These are phyloP conservation scores for Salix koriyanagi DNA, from an alignment of 345 rosid species.

Conservation along the genomic window DNA sequence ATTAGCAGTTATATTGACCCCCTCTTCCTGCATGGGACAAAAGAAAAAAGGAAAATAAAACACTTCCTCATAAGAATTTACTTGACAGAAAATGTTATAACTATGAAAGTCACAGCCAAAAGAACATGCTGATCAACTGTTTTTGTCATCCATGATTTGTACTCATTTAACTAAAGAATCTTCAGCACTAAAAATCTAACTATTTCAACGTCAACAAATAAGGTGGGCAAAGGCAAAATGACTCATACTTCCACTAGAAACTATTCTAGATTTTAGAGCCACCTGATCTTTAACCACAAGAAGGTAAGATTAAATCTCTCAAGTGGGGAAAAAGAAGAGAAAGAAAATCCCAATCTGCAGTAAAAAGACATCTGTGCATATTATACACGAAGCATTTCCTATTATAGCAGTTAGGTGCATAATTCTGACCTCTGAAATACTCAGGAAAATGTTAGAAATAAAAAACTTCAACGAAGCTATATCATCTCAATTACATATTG, in stretches of 20 bases:
- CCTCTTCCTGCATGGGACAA: conserved; percentile 49
- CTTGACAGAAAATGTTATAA: neutral
- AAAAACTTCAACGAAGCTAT: neutral
- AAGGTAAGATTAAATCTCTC: neutral
- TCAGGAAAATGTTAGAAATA: neutral
- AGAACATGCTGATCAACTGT: neutral
- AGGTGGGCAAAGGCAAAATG: neutral
- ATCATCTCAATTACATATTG: neutral
- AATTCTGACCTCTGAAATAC: neutral
- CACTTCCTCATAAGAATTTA: neutral
- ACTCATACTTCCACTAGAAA: neutral
- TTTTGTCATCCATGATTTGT: neutral
- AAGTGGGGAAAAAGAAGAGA: no score
- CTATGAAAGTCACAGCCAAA: neutral
- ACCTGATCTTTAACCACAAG: neutral
- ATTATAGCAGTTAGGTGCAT: neutral
- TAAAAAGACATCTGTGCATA: neutral
- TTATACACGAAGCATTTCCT: neutral
- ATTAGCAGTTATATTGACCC: conserved; percentile 50
- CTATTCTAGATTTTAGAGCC: neutral
- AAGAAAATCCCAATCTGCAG: neutral
- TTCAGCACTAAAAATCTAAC: neutral
- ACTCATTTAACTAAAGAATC: neutral
- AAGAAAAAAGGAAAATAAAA: neutral
- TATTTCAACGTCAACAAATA: neutral